These are phyloP conservation scores for Durotheca rogersii DNA, from an alignment of 495 filamentous ascomycete species.

Conservation along the genomic window DNA sequence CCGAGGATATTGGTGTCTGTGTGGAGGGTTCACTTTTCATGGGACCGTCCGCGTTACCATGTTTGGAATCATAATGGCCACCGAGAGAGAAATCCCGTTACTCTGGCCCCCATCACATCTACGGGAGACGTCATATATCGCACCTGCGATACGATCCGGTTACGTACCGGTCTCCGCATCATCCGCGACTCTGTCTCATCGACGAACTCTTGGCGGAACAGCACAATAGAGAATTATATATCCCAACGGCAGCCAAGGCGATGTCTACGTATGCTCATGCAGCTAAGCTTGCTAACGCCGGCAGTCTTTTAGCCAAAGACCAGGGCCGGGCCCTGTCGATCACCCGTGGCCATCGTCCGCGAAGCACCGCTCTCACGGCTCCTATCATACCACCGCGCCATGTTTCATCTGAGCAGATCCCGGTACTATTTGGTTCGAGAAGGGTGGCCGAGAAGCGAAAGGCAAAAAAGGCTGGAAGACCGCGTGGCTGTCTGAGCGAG, in stretches of 20 bases:
- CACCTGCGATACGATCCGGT: no score
- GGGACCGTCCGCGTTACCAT: no score
- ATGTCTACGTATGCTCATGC: constrained; percentile 15
- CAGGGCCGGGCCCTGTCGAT: constrained; percentile 26
- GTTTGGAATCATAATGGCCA: no score
- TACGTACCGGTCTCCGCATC: constrained; percentile 12
- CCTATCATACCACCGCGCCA: constrained; percentile 10
- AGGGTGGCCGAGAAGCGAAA: no score
- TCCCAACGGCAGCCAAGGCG: constrained; percentile 15
- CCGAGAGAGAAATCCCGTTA: no score
- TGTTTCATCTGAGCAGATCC: constrained; percentile 6
- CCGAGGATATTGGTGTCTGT: not conserved
- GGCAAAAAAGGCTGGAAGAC: no score
- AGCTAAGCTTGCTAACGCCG: constrained; percentile 27
- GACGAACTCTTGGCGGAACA: constrained; percentile 4
- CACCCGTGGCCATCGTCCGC: constrained; percentile 20
- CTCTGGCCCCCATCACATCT: no score
- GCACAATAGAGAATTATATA: not conserved
- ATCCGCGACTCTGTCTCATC: constrained; percentile 8
- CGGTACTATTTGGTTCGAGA: no score
- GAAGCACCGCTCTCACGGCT: constrained; percentile 17
- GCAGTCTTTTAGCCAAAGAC: constrained; percentile 14
- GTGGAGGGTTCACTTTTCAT: no score
- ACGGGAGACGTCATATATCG: no score
- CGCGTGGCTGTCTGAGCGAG: not conserved